A percentile compares a stretch with the other conserved stretches of the same genome.
phyloP scores from a whole-genome alignment of 2,329 filamentous ascomycete genomes.

The Didymosphaeria variabile region DNA sequence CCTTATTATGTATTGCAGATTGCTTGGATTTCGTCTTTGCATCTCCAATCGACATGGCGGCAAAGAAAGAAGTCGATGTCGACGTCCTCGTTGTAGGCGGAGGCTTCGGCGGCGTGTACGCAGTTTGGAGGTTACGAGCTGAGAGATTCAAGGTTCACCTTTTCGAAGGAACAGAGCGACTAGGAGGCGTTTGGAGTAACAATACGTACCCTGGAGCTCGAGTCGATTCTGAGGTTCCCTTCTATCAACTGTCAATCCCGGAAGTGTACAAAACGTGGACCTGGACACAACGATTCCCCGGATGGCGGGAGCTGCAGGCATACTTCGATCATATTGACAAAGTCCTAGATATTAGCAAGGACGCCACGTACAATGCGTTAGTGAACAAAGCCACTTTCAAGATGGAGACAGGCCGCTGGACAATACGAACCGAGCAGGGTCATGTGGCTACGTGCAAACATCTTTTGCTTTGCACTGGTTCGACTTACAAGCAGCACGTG shows the following conservation, averaged over 20 bases:
- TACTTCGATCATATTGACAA: slow-evolving; percentile 68
- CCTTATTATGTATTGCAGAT: too few relatives aligned
- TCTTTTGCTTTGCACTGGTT: background rate
- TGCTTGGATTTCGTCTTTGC: too few relatives aligned
- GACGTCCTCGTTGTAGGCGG: slow-evolving; percentile 32
- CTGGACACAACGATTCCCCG: slow-evolving; percentile 60
- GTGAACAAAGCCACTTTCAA: background rate
- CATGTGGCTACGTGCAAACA: background rate
- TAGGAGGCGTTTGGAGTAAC: slow-evolving; percentile 46
- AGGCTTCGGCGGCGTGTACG: slow-evolving; percentile 44
- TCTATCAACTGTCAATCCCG: slow-evolving; percentile 52
- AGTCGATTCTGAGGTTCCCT: slow-evolving; percentile 52
- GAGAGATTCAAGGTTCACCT: slow-evolving; percentile 29
- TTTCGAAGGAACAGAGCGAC: slow-evolving; percentile 36
- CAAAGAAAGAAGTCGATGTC: background rate
- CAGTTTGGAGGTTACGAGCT: slow-evolving; percentile 40
- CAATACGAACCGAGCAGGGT: background rate
- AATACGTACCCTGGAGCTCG: slow-evolving; percentile 39
- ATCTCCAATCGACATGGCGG: too few relatives aligned
- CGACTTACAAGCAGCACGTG: background rate
- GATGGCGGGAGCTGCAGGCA: slow-evolving; percentile 56
- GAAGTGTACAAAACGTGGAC: slow-evolving; percentile 59
- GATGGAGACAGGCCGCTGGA: background rate
- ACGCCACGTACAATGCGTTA: slow-evolving; percentile 31
- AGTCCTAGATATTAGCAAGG: slow-evolving; percentile 60